phyloP scores from a whole-genome alignment of 164 flowering plant genomes.

The Vitis rupestris region DNA sequence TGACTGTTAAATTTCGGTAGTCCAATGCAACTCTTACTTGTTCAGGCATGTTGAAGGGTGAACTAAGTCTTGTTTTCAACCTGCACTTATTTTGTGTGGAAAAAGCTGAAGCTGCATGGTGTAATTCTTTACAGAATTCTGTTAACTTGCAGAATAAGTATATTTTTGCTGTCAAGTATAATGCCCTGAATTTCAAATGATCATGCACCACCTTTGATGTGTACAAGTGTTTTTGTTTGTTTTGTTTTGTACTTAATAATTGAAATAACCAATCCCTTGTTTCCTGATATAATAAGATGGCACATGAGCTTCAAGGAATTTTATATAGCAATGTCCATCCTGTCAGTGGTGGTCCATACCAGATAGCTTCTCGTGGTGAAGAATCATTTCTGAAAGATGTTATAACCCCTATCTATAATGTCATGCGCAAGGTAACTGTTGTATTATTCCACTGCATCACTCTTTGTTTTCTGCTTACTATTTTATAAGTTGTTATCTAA shows the following conservation, averaged over 20 bases:
- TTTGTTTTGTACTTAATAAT: neutral
- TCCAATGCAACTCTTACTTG: too few relatives aligned
- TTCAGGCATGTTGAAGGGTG: too few relatives aligned
- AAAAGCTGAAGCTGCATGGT: too few relatives aligned
- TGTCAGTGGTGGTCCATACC: conserved; percentile 56
- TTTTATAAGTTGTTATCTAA: neutral
- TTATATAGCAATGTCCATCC: conserved; percentile 44
- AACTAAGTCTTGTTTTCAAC: too few relatives aligned
- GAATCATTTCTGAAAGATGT: conserved; percentile 74
- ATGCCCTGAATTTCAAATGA: too few relatives aligned
- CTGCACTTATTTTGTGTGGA: too few relatives aligned
- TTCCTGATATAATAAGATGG: conserved; percentile 55
- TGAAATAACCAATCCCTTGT: neutral
- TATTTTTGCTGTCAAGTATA: too few relatives aligned
- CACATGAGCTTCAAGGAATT: conserved; percentile 60
- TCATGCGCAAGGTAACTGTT: conserved; percentile 60
- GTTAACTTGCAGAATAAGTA: neutral
- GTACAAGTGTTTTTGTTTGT: neutral
- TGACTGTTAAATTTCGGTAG: too few relatives aligned
- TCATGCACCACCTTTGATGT: too few relatives aligned
- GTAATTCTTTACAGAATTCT: too few relatives aligned
- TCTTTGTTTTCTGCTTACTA: neutral
- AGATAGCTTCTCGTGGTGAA: conserved; percentile 51
- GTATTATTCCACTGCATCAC: neutral
- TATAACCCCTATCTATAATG: conserved; percentile 82